Evolutionary conservation across 1,284 basidiomycete species (phyloP).

Genomic region (Ustilago loliicola): DNA sequence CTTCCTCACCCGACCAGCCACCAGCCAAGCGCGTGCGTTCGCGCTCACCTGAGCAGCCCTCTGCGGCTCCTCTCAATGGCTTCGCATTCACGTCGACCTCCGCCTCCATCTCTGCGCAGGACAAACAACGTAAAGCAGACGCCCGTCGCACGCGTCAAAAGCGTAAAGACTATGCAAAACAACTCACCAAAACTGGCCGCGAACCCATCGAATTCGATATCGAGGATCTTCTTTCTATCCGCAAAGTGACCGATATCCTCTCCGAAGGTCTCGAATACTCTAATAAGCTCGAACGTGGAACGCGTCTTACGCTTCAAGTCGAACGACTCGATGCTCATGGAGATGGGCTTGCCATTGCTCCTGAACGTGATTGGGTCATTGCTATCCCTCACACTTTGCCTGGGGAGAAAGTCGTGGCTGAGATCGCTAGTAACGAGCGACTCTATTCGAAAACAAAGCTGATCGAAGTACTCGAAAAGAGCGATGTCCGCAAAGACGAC

Average conservation of each 20-base stretch:
- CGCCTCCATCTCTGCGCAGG: slow-evolving; percentile 18
- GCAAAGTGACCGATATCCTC: slow-evolving; percentile 57
- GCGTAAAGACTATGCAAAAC: slow-evolving; percentile 60
- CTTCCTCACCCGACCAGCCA: slow-evolving; percentile 35
- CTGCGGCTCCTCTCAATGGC: neutral
- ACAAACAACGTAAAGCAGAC: slow-evolving; percentile 50
- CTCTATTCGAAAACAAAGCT: slow-evolving; percentile 61
- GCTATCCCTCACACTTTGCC: slow-evolving; percentile 65
- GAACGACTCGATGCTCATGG: slow-evolving; percentile 67
- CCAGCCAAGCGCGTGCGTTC: slow-evolving; percentile 46
- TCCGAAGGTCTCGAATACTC: slow-evolving; percentile 55
- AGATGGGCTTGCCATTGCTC: slow-evolving; percentile 63
- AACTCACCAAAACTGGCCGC: slow-evolving; percentile 63
- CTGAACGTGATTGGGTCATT: slow-evolving; percentile 61
- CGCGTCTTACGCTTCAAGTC: slow-evolving; percentile 54
- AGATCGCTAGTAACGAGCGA: slow-evolving; percentile 59
- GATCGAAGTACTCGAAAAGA: slow-evolving; percentile 46
- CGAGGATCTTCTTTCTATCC: slow-evolving; percentile 56
- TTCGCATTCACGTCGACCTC: slow-evolving; percentile 20
- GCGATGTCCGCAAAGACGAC: slow-evolving; percentile 34
- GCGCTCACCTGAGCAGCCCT: slow-evolving; percentile 24
- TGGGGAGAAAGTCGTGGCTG: slow-evolving; percentile 57
- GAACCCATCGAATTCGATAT: slow-evolving; percentile 69
- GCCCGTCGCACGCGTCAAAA: slow-evolving; percentile 55
- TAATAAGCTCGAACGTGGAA: slow-evolving; percentile 51